phyloP scores from a whole-genome alignment of 2,329 filamentous ascomycete genomes.

The Diaporthe vaccinii region DNA sequence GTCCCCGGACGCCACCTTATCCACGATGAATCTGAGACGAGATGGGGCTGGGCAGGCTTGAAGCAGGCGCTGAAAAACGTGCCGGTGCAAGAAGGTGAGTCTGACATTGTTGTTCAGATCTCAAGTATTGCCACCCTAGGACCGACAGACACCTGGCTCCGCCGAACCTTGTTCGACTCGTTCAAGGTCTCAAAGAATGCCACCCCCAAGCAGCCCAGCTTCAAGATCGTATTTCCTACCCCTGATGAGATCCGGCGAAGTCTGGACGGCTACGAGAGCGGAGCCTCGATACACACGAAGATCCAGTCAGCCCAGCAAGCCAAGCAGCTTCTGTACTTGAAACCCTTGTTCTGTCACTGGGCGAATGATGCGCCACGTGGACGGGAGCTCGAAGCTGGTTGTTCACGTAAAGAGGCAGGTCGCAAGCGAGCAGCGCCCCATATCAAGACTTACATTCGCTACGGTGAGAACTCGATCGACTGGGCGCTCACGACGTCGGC shows the following conservation, averaged over 20 bases:
- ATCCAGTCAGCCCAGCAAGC: constrained; percentile 77
- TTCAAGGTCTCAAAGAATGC: constrained; percentile 53
- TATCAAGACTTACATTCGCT: constrained; percentile 90
- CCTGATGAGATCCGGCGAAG: constrained; percentile 82
- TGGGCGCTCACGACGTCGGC: constrained; percentile 93
- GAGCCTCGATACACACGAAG: constrained; percentile 86
- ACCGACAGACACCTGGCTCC: constrained; percentile 78
- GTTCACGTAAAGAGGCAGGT: constrained; percentile 62
- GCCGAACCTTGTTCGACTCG: constrained; percentile 70
- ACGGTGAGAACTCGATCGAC: constrained; percentile 70
- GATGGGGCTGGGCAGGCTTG: constrained; percentile 84
- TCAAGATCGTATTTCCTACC: constrained; percentile 86
- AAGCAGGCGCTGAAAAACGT: constrained; percentile 70
- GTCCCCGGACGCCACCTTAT: constrained; percentile 77
- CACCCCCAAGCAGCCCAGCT: constrained; percentile 57
- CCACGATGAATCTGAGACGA: constrained; percentile 61
- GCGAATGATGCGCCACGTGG: constrained; percentile 67
- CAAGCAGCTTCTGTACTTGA: constrained; percentile 81
- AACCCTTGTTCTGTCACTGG: constrained; percentile 82
- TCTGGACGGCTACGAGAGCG: constrained; percentile 83
- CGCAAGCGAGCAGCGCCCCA: constrained; percentile 83
- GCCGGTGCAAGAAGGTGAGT: constrained; percentile 56
- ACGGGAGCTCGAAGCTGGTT: constrained; percentile 43
- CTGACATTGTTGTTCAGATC: constrained; percentile 73
- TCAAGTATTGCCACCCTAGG: constrained; percentile 89